phyloP scores from a whole-genome alignment of 73 alveolate species.

The Uronychia setigera region DNA sequence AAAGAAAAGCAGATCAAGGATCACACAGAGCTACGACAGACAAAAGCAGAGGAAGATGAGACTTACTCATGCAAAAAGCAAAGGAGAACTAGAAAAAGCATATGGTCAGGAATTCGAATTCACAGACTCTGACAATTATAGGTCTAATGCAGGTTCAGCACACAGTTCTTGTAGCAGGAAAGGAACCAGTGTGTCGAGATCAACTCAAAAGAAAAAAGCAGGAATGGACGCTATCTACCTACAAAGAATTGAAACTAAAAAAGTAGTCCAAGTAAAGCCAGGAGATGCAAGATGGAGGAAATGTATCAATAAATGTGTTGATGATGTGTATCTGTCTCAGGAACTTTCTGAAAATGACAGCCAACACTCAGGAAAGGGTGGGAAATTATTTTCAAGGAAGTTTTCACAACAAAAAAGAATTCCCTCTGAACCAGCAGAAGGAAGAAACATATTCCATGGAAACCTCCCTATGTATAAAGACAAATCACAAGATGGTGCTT shows the following conservation, averaged over 20 bases:
- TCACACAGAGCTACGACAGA: not conserved
- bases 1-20: not conserved
- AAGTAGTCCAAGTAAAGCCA: not conserved
- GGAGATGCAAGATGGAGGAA: not conserved
- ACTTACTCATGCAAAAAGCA: not conserved
- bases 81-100: not conserved
- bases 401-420: not conserved
- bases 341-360: not conserved
- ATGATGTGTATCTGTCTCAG: conserved; percentile 1
- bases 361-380: not conserved
- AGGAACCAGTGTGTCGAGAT: not conserved
- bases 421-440: not conserved
- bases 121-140: not conserved
- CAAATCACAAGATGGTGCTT: too few species aligned
- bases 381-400: not conserved
- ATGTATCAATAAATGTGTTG: not conserved
- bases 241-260: not conserved
- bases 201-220: not conserved
- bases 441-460: not conserved
- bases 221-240: not conserved
- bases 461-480: not conserved
- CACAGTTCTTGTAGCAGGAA: not conserved
- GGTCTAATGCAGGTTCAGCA: not conserved
- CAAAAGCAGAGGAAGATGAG: not conserved
- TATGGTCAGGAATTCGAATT: not conserved